Base-by-base conservation (phyloP, 2,329 filamentous ascomycete species). In the Monosporascus sp. region DNA sequence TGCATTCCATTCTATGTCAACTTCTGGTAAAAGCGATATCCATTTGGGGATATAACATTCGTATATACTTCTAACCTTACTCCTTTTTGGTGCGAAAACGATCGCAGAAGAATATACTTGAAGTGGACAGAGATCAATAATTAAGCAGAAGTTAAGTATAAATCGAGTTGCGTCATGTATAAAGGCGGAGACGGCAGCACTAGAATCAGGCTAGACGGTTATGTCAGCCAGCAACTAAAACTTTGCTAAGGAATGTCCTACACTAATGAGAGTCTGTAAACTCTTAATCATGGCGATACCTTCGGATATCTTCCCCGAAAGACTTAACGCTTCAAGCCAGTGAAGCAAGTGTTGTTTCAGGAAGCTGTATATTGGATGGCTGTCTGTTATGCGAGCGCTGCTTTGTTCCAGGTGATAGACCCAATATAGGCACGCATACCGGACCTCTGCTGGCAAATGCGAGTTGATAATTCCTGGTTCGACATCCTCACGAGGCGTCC, bases 391-490 rank as follows among this genome's bases (percentile, higher is more conserved):
- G 59, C 58, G 59, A 43, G 55, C 52, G 52, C 56, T 55, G 51
- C 58, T 60, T 37, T 63, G 51, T 53, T 58, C 19, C 1, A 60
- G 27, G 55, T 68, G 66, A 19, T 62, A 55, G 19, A 59, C 51
- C 68, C 67, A 71, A 57, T 68, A 69, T 7, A 49, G 55, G 52
- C 63, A 68, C 9, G 62, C 65, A 59, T 72, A 72, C 51, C 57
- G 54, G 3, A 64, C 38, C 27, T 60, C 55, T 11, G 51, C 26
- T n/a, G 52, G 20, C 14, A 53, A 22, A 1, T 22, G 37, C 9
- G 38, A 22, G n/a, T 49, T 52, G 6, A 58, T 49, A 16, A 9
- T 31, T 8, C 48, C 7, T 24, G 26, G 37, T 20, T 17, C 17
- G 26, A 50, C 24, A 17, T 27, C n/a, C 5, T 20, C 5, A 11